These are phyloP conservation scores for Moringa oleifera DNA, from an alignment of 345 rosid species.

Conservation along the genomic window DNA sequence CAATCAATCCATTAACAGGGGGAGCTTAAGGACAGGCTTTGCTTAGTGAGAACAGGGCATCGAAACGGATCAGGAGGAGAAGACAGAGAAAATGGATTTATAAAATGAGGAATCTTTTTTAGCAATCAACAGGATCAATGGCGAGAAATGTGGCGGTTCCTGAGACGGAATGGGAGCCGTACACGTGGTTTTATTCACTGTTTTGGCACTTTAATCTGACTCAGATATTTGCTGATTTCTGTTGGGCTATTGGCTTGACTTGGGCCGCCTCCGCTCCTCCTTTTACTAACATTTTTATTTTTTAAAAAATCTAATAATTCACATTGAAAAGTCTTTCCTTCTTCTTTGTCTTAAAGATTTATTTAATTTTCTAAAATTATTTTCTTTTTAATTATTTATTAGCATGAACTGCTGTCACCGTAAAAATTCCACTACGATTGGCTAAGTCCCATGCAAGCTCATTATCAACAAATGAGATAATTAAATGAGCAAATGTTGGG, in stretches of 20 bases:
- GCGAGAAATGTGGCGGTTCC: conserved; percentile 14
- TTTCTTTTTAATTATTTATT: too few relatives aligned
- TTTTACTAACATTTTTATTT: too few relatives aligned
- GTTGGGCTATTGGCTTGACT: too few relatives aligned
- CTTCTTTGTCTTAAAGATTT: too few relatives aligned
- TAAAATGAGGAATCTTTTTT: not conserved
- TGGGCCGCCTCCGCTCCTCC: not conserved
- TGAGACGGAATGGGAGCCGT: conserved; percentile 25
- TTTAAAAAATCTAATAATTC: too few relatives aligned
- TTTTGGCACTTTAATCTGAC: not conserved
- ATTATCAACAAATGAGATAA: too few relatives aligned
- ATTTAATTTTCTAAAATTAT: too few relatives aligned
- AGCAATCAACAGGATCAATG: conserved; percentile 5
- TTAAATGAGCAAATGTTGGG: too few relatives aligned
- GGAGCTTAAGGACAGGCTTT: not conserved
- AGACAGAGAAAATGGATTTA: not conserved
- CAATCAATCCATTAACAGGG: conserved; percentile 6
- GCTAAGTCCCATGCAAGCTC: too few relatives aligned
- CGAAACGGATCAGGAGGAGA: not conserved
- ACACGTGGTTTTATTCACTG: conserved; percentile 28
- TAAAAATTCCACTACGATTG: too few relatives aligned
- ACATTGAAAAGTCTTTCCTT: too few relatives aligned
- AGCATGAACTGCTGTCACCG: too few relatives aligned
- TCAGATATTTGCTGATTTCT: conserved; percentile 10
- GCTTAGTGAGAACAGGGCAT: not conserved